A percentile compares a stretch with the other conserved stretches of the same genome.
Evolutionary conservation across 2,329 filamentous ascomycete genomes (phyloP).

Genomic region (Trichoderma semiorbis): DNA sequence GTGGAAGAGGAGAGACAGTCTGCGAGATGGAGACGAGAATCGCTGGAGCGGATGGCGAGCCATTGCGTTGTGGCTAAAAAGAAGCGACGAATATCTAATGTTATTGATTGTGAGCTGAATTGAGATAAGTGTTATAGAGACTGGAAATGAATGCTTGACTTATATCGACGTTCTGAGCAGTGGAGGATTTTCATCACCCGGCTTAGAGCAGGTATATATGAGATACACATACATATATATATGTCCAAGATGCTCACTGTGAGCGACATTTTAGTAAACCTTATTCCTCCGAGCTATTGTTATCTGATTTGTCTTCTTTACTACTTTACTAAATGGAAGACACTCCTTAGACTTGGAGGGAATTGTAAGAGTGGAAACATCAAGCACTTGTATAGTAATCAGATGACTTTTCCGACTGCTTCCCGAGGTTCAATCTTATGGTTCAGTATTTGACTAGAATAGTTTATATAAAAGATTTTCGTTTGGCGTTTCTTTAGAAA

Average conservation of each 20-base stretch:
- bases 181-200: neutral
- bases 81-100: neutral
- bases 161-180: neutral
- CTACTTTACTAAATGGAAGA: neutral
- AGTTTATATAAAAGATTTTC: neutral
- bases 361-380: neutral
- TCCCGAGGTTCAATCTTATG: neutral
- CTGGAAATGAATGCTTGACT: neutral
- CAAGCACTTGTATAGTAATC: neutral
- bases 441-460: too few relatives aligned
- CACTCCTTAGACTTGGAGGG: neutral
- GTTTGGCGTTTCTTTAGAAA: neutral
- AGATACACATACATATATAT: neutral
- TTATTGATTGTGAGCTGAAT: neutral
- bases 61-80: neutral
- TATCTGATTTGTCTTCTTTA: neutral
- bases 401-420: neutral
- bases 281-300: neutral
- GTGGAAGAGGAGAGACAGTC: neutral
- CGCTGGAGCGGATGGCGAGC: neutral
- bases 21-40: neutral
- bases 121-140: neutral
- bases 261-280: neutral
- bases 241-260: neutral
- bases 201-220: neutral